Percentiles rank a stretch among this genome's conserved stretches.
Evolutionary conservation across 176 grass and related monocot species (phyloP).

Genomic region (Carex pumila): DNA sequence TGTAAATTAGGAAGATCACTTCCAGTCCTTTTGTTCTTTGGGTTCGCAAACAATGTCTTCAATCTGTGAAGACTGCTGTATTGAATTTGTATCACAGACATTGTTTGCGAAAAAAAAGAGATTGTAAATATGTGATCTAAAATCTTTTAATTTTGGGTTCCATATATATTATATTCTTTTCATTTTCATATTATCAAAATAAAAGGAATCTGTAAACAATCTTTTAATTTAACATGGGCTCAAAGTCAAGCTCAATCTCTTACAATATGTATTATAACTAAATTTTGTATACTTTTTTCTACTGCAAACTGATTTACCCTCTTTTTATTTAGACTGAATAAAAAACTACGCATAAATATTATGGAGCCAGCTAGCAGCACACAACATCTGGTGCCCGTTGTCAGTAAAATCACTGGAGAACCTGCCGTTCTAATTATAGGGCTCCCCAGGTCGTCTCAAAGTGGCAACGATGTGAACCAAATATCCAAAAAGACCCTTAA

Average conservation of each 20-base stretch:
- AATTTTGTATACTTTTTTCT: not conserved
- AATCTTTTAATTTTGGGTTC: not conserved
- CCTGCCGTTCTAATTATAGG: slow-evolving; percentile 80
- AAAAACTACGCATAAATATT: slow-evolving; percentile 12
- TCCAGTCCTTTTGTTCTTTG: not conserved
- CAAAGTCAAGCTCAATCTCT: not conserved
- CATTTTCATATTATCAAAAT: not conserved
- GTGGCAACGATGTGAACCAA: not conserved
- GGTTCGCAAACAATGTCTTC: not conserved
- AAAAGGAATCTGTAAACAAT: not conserved
- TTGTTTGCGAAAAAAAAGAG: not conserved
- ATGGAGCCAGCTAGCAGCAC: slow-evolving; percentile 35
- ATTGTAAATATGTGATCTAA: not conserved
- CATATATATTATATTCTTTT: not conserved
- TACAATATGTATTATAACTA: not conserved
- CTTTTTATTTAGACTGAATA: slow-evolving; percentile 4
- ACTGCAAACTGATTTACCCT: slow-evolving; percentile 13
- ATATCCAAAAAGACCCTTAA: not conserved
- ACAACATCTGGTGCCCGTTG: slow-evolving; percentile 30
- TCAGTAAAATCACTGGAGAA: slow-evolving; percentile 58
- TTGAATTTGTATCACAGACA: not conserved
- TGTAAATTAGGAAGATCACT: not conserved
- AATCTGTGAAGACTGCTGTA: not conserved
- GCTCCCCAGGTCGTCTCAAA: slow-evolving; percentile 29
- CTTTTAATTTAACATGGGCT: not conserved